A percentile compares a stretch with the other conserved stretches of the same genome.
Conservation (phyloP, 345 rosid species). For the Murraya koenigii region DNA sequence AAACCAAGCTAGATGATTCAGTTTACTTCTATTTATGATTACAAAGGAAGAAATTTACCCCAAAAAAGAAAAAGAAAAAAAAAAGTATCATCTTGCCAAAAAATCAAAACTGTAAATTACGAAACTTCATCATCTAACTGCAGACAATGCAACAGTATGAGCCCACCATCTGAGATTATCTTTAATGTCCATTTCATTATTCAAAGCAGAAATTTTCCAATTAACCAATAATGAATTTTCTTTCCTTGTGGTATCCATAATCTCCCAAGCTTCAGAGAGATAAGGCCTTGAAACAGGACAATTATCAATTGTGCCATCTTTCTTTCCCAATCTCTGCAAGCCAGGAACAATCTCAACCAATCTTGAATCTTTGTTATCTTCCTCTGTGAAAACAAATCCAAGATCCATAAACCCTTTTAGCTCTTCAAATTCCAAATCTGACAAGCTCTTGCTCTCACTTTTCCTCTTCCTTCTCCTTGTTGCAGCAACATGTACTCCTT, state of each 20-base stretch:
- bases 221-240: conserved; percentile 45
- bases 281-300: conserved; percentile 56
- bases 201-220: conserved; percentile 53
- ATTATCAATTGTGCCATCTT: conserved; percentile 24
- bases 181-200: conserved; percentile 58
- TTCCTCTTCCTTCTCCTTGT: conserved; percentile 29
- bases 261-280: conserved; percentile 87
- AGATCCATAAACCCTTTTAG: conserved; percentile 85
- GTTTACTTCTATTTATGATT: not conserved
- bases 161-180: conserved; percentile 71
- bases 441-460: conserved; percentile 48
- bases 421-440: conserved; percentile 76
- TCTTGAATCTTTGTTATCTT: conserved; percentile 61
- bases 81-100: not conserved
- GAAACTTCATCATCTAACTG: conserved; percentile 38
- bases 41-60: not conserved
- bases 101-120: not conserved
- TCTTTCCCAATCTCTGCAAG: conserved; percentile 50
- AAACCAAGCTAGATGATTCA: not conserved
- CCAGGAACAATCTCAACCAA: conserved; percentile 79
- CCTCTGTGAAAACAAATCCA: conserved; percentile 82
- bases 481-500: not conserved
- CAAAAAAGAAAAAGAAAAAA: not conserved
- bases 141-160: conserved; percentile 60
- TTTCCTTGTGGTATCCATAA: conserved; percentile 31